phyloP scores from a whole-genome alignment of 1,284 basidiomycete species.

The Leccinum huronense region DNA sequence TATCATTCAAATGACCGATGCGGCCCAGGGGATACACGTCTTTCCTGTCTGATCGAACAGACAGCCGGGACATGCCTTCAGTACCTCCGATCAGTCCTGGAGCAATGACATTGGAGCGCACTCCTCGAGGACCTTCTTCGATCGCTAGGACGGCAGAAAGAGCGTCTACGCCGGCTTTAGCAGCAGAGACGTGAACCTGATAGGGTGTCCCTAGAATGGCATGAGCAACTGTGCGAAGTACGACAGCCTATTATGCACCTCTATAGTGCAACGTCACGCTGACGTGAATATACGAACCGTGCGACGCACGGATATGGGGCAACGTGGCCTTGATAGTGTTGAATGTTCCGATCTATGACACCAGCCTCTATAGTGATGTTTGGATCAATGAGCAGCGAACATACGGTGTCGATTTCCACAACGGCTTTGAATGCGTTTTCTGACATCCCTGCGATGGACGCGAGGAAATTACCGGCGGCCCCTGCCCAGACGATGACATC shows the following conservation, averaged over 20 bases:
- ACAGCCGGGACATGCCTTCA: constrained; percentile 71
- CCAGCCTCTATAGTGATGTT: not conserved
- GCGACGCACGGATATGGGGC: constrained; percentile 63
- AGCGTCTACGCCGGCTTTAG: constrained; percentile 94
- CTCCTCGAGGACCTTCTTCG: constrained; percentile 93
- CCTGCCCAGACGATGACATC: not conserved
- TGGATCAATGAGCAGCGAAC: constrained; percentile 22
- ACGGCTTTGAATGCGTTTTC: constrained; percentile 58
- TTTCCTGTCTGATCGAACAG: constrained; percentile 26
- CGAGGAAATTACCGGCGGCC: constrained; percentile 2
- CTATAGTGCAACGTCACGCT: constrained; percentile 89
- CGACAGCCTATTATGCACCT: constrained; percentile 43
- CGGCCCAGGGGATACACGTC: constrained; percentile 58
- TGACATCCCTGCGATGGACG: not conserved
- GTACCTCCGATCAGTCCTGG: constrained; percentile 86
- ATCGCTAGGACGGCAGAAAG: constrained; percentile 82
- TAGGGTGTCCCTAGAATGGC: constrained; percentile 66
- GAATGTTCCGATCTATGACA: constrained; percentile 80
- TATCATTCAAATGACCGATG: constrained; percentile 67
- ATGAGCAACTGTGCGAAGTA: constrained; percentile 8
- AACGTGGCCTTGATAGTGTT: constrained; percentile 94
- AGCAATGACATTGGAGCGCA: constrained; percentile 90
- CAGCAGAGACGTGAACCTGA: constrained; percentile 92
- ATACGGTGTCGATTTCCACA: constrained; percentile 88
- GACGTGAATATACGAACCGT: constrained; percentile 89